These are phyloP conservation scores for Sanguinoderma infundibulare DNA, from an alignment of 1,284 basidiomycete species.

Conservation along the genomic window DNA sequence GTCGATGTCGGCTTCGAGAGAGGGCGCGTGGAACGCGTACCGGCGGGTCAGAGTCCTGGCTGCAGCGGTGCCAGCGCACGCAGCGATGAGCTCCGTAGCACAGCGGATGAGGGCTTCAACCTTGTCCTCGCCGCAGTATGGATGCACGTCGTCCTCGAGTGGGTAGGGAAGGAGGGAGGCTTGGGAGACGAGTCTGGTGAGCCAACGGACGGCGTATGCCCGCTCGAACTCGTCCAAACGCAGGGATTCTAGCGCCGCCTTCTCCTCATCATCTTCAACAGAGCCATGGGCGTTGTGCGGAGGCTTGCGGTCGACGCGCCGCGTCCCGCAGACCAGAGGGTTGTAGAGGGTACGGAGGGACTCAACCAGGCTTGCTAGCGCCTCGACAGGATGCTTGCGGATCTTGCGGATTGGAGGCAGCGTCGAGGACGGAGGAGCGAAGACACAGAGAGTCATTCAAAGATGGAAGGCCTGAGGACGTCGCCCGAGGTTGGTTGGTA, in stretches of 20 bases:
- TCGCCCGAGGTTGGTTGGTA: neutral
- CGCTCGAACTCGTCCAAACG: constrained; percentile 69
- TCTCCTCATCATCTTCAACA: constrained; percentile 15
- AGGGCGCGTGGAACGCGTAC: constrained; percentile 41
- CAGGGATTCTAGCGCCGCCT: constrained; percentile 17
- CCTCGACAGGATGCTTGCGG: constrained; percentile 24
- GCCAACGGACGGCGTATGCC: constrained; percentile 70
- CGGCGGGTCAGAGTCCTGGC: constrained; percentile 42
- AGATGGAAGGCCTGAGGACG: neutral
- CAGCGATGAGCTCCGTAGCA: constrained; percentile 33
- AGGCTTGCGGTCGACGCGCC: constrained; percentile 26
- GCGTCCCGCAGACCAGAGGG: constrained; percentile 49
- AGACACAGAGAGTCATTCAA: constrained; percentile 16
- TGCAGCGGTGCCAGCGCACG: constrained; percentile 55
- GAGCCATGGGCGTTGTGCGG: neutral
- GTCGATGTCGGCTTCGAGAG: constrained; percentile 27
- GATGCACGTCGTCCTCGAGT: constrained; percentile 18
- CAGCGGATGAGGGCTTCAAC: constrained; percentile 69
- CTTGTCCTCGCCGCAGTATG: constrained; percentile 45
- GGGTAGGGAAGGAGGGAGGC: constrained; percentile 26
- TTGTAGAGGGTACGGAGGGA: constrained; percentile 51
- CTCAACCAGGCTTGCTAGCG: constrained; percentile 38
- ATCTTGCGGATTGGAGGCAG: constrained; percentile 37
- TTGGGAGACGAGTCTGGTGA: constrained; percentile 46
- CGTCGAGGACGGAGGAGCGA: constrained; percentile 28